Percentiles rank a stretch among this genome's conserved stretches.
Evolutionary conservation across 108 stramenopile species (phyloP).

Genomic region (Cyclostephanos tholiformis): DNA sequence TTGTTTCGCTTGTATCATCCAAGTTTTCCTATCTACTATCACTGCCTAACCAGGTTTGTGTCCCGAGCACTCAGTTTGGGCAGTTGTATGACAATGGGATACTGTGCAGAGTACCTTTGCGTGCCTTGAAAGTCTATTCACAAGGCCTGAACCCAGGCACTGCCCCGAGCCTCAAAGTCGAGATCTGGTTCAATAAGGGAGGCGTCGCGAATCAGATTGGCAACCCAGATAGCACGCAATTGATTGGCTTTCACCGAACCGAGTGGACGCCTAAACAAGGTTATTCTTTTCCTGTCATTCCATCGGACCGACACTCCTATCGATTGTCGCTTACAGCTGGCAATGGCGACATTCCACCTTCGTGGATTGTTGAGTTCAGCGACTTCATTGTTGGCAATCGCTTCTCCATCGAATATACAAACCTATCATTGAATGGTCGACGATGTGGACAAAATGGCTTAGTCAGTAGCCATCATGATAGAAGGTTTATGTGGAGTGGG

Average conservation of each 20-base stretch:
- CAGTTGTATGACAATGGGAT: slow-evolving; percentile 47
- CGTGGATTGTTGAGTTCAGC: slow-evolving; percentile 67
- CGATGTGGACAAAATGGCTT: slow-evolving; percentile 45
- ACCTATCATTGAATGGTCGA: slow-evolving; percentile 50
- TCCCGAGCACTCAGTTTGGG: slow-evolving; percentile 36
- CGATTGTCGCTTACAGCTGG: slow-evolving; percentile 47
- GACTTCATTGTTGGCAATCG: slow-evolving; percentile 65
- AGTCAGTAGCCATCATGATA: slow-evolving; percentile 60
- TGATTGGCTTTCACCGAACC: slow-evolving; percentile 49
- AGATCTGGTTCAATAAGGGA: slow-evolving; percentile 50
- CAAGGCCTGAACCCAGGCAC: slow-evolving; percentile 24
- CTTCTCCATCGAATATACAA: slow-evolving; percentile 45
- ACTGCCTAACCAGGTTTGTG: slow-evolving; percentile 39
- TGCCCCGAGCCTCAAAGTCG: slow-evolving; percentile 48
- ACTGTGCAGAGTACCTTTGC: slow-evolving; percentile 55
- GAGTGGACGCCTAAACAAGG: slow-evolving; percentile 51
- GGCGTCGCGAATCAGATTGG: slow-evolving; percentile 17
- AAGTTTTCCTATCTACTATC: slow-evolving; percentile 51
- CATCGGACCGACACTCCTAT: slow-evolving; percentile 33
- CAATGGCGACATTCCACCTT: slow-evolving; percentile 44
- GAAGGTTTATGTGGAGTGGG: slow-evolving; percentile 58
- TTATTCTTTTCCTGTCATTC: slow-evolving; percentile 56
- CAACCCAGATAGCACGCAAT: slow-evolving; percentile 35
- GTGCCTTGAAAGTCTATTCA: slow-evolving; percentile 53
- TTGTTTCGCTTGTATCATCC: slow-evolving; percentile 49